These are phyloP conservation scores for Albatrellus ellisii DNA, from an alignment of 768 basidiomycete genomes.

Conservation along the genomic window DNA sequence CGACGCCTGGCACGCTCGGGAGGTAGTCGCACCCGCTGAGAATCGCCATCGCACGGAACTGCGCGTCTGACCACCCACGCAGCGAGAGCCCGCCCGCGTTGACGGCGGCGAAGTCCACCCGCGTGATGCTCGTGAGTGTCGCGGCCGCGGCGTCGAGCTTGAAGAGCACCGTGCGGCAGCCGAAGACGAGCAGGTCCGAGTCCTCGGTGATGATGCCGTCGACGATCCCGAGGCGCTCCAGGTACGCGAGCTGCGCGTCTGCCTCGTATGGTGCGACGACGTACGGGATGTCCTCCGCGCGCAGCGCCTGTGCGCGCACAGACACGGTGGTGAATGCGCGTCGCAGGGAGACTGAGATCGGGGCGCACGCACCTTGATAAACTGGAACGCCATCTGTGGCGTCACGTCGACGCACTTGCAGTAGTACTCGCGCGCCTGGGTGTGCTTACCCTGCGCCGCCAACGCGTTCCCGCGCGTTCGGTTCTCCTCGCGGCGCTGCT, in stretches of 20 bases:
- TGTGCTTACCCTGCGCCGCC: slow-evolving; percentile 62
- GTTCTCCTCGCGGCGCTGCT: slow-evolving; percentile 62
- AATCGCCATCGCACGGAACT: slow-evolving; percentile 91
- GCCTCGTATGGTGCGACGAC: slow-evolving; percentile 98
- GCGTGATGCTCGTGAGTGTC: slow-evolving; percentile 55
- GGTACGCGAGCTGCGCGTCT: slow-evolving; percentile 89
- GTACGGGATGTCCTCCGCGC: slow-evolving; percentile 68
- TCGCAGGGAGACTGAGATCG: background rate
- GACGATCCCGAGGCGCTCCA: slow-evolving; percentile 71
- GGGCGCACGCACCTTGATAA: slow-evolving; percentile 77
- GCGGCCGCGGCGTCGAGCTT: slow-evolving; percentile 67
- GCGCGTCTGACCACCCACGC: slow-evolving; percentile 76
- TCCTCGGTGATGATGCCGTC: slow-evolving; percentile 96
- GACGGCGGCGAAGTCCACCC: slow-evolving; percentile 40
- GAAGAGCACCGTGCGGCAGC: slow-evolving; percentile 87
- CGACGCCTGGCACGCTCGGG: slow-evolving; percentile 81
- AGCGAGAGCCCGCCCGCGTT: slow-evolving; percentile 56
- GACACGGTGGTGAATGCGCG: background rate
- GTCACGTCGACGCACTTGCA: slow-evolving; percentile 91
- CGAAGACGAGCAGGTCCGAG: slow-evolving; percentile 94
- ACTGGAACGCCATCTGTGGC: slow-evolving; percentile 92
- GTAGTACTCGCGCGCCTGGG: slow-evolving; percentile 78
- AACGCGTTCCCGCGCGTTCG: slow-evolving; percentile 62
- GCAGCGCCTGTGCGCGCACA: slow-evolving; percentile 51
- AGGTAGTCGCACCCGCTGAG: slow-evolving; percentile 90